These are phyloP conservation scores for Coniella lustricola DNA, from an alignment of 2,329 filamentous ascomycete genomes.

Conservation along the genomic window DNA sequence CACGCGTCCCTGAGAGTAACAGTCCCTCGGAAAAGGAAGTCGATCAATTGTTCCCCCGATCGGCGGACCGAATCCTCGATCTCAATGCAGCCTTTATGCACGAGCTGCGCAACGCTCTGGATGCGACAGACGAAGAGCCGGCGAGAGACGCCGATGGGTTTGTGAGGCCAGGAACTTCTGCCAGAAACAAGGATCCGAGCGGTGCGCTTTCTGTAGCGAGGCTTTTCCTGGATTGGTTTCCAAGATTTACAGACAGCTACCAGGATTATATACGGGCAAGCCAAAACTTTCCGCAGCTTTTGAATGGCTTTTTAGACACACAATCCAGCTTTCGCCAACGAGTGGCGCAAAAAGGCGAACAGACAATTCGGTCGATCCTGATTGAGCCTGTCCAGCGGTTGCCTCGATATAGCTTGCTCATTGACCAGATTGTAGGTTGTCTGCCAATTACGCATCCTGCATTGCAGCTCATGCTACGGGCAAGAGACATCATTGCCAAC, in stretches of 20 bases:
- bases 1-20: conserved; percentile 50
- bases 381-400: conserved; percentile 95
- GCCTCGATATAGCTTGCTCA: conserved; percentile 89
- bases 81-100: conserved; percentile 76
- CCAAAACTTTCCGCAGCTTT: conserved; percentile 73
- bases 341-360: conserved; percentile 79
- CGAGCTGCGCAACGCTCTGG: conserved; percentile 67
- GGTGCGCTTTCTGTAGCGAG: conserved; percentile 74
- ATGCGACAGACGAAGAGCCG: conserved; percentile 76
- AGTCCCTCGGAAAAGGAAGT: conserved; percentile 68
- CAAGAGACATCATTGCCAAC: conserved; percentile 87
- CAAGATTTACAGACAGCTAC: conserved; percentile 84
- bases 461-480: conserved; percentile 73
- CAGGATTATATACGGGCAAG: conserved; percentile 89
- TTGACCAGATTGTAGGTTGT: conserved; percentile 87
- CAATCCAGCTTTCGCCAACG: conserved; percentile 77
- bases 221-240: conserved; percentile 84
- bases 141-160: conserved; percentile 64
- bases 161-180: conserved; percentile 33
- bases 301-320: conserved; percentile 72
- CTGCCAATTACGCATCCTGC: conserved; percentile 82
- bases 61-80: conserved; percentile 71
- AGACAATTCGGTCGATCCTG: conserved; percentile 79
- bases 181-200: conserved; percentile 60
- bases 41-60: conserved; percentile 71